Evolutionary conservation across 768 basidiomycete species (phyloP).

Genomic region (Boletus pseudo-olivaceus): DNA sequence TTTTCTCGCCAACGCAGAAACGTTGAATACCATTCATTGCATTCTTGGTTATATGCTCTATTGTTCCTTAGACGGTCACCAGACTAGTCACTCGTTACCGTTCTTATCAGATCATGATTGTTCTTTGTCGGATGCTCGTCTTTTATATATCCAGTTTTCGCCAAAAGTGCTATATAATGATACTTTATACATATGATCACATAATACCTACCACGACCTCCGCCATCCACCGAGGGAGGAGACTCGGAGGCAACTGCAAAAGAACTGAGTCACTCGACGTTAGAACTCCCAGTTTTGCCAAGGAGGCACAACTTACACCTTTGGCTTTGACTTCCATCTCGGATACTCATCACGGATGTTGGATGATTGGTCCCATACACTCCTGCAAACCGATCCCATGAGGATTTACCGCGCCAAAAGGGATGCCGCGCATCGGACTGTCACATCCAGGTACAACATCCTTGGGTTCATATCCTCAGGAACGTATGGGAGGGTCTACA

Average conservation of each 20-base stretch:
- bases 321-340: neutral
- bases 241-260: neutral
- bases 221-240: too few species aligned
- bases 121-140: neutral
- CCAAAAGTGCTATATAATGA: neutral
- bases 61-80: neutral
- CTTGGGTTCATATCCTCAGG: slow-evolving; percentile 98
- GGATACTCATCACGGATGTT: slow-evolving; percentile 20
- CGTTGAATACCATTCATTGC: neutral
- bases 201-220: too few species aligned
- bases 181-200: too few species aligned
- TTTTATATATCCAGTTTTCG: neutral
- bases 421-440: slow-evolving; percentile 62
- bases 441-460: slow-evolving; percentile 83
- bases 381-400: slow-evolving; percentile 69
- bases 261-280: neutral
- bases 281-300: neutral
- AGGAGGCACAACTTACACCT: neutral
- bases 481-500: slow-evolving; percentile 98
- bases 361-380: slow-evolving; percentile 36
- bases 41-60: neutral
- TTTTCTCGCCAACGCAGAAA: neutral
- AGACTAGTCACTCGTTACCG: neutral
- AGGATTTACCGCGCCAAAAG: slow-evolving; percentile 76
- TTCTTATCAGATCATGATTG: neutral